Conservation (phyloP, 495 filamentous ascomycete genomes). For the Polyplosphaeria fusca region DNA sequence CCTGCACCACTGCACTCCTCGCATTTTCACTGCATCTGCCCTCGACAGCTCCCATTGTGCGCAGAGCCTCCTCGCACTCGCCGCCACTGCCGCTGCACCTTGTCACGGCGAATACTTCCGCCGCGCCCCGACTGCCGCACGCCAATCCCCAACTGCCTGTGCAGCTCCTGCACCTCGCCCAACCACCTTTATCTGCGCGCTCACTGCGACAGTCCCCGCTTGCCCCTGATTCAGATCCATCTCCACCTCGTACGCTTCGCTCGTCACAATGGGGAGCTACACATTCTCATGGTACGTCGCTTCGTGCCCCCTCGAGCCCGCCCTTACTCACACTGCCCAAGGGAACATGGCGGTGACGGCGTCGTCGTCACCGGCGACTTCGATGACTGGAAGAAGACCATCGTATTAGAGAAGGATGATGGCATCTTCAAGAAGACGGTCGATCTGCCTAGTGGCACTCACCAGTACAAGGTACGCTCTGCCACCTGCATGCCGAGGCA, state of each 20-base stretch:
- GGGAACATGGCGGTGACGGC: slow-evolving; percentile 73
- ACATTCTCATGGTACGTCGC: slow-evolving; percentile 41
- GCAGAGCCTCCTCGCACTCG: slow-evolving; percentile 11
- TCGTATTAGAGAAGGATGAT: slow-evolving; percentile 68
- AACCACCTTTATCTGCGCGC: slow-evolving; percentile 8
- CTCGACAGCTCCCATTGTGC: slow-evolving; percentile 4
- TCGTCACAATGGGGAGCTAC: slow-evolving; percentile 35
- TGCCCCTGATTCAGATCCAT: background rate
- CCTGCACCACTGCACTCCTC: slow-evolving; percentile 7
- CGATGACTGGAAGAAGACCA: slow-evolving; percentile 85
- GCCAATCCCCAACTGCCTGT: slow-evolving; percentile 1
- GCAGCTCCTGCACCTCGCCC: slow-evolving; percentile 10
- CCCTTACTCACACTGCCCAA: slow-evolving; percentile 9
- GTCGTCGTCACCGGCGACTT: slow-evolving; percentile 96
- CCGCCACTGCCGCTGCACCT: slow-evolving; percentile 1
- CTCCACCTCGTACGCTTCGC: background rate
- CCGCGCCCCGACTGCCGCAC: background rate
- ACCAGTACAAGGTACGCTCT: slow-evolving; percentile 49
- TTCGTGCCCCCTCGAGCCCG: background rate
- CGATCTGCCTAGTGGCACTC: slow-evolving; percentile 62
- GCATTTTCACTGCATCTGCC: background rate
- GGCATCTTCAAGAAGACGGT: slow-evolving; percentile 75
- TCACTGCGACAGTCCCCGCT: background rate
- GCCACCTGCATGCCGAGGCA: background rate
- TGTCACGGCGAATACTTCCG: background rate